Percentiles rank a stretch among this genome's conserved stretches.
Conservation (phyloP, 148 eudicot genomes). For the Polygonum maritimum region DNA sequence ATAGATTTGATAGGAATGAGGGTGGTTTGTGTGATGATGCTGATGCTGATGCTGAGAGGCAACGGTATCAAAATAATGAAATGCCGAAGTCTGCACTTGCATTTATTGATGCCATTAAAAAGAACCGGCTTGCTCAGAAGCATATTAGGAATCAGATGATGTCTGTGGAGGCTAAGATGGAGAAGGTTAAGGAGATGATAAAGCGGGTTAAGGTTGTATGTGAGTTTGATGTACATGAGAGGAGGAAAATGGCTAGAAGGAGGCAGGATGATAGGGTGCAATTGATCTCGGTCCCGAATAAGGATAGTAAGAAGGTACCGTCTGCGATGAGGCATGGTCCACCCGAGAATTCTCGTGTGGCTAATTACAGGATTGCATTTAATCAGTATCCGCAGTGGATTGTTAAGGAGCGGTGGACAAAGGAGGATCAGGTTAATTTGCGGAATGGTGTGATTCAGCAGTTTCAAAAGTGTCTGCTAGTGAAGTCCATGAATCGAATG, state of each 20-base stretch:
- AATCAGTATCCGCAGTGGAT: slow-evolving; percentile 38
- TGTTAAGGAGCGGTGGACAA: slow-evolving; percentile 53
- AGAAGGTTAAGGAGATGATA: slow-evolving; percentile 45
- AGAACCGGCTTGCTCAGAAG: slow-evolving; percentile 78
- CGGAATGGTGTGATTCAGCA: slow-evolving; percentile 74
- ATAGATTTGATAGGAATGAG: slow-evolving; percentile 12
- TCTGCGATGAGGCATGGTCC: slow-evolving; percentile 57
- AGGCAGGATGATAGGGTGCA: slow-evolving; percentile 69
- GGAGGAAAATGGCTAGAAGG: slow-evolving; percentile 50
- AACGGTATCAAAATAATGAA: slow-evolving; percentile 14
- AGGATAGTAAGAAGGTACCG: slow-evolving; percentile 21
- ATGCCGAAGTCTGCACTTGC: slow-evolving; percentile 60
- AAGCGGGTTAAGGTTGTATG: slow-evolving; percentile 49
- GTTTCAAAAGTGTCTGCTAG: slow-evolving; percentile 48
- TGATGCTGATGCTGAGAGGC: slow-evolving; percentile 8
- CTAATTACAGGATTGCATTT: slow-evolving; percentile 44
- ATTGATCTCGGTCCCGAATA: slow-evolving; percentile 48
- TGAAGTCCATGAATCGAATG: slow-evolving; percentile 29
- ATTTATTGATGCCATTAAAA: slow-evolving; percentile 80
- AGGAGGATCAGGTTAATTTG: slow-evolving; percentile 46
- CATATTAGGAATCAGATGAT: slow-evolving; percentile 55
- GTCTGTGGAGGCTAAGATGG: slow-evolving; percentile 62
- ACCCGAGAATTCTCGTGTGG: slow-evolving; percentile 63
- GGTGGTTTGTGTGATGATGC: slow-evolving; percentile 5
- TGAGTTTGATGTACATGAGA: slow-evolving; percentile 59